phyloP scores from a whole-genome alignment of 768 basidiomycete species.

The Agaricus subrufescens region DNA sequence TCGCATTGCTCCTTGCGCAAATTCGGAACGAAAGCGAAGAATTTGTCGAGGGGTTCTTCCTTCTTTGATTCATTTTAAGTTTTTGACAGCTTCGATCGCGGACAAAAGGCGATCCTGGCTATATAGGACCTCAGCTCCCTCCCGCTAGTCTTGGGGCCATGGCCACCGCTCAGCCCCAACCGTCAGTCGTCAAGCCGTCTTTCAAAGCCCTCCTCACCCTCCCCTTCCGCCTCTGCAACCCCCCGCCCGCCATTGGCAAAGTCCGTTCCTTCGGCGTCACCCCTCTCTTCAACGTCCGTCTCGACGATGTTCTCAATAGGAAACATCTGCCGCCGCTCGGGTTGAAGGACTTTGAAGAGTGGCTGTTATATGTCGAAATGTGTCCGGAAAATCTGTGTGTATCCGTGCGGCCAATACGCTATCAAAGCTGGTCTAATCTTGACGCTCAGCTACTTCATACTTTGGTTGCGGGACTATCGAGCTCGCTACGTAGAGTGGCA shows the following conservation, averaged over 20 bases:
- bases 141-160: constrained; percentile 1
- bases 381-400: constrained; percentile 71
- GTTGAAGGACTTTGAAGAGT: constrained; percentile 76
- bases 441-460: constrained; percentile 59
- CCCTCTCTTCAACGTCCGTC: constrained; percentile 58
- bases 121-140: not conserved
- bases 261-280: constrained; percentile 67
- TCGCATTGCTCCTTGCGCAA: no score
- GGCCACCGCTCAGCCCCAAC: constrained; percentile 7
- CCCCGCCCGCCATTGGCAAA: constrained; percentile 63
- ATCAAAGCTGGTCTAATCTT: constrained; percentile 9
- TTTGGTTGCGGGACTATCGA: constrained; percentile 78
- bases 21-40: no score
- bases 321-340: constrained; percentile 78
- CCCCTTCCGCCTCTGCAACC: constrained; percentile 60
- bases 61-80: no score
- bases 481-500: constrained; percentile 41
- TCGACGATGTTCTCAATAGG: constrained; percentile 73
- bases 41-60: no score
- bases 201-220: constrained; percentile 30
- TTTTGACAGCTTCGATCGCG: not conserved
- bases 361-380: constrained; percentile 74
- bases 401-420: not conserved
- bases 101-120: not conserved
- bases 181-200: constrained; percentile 11